Evolutionary conservation across 2,329 filamentous ascomycete species (phyloP), one percentile per base, ranked within the genome.

Genomic region (Colletotrichum sp.): DNA sequence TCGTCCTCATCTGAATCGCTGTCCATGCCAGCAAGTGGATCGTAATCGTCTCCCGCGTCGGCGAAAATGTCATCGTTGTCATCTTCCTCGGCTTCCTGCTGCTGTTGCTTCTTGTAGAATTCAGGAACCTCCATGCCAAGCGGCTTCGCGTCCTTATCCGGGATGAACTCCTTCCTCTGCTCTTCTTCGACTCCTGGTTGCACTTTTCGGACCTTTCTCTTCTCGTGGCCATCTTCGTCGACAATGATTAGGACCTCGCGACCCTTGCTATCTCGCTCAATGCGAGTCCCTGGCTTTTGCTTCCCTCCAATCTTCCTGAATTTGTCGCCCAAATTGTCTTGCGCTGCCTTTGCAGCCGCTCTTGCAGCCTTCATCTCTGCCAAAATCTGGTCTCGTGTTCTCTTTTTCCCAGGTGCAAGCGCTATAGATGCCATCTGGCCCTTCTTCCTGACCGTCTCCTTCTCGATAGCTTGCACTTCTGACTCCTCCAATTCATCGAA

Each of bases 111-210:
- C 65, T 81, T 83, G 78, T 90, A 91, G 47, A 88, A 85, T 66
- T 92, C 90, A 3, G 92, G 91, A 9, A 93, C 89, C 70, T 92
- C 90, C 91, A 93, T 93, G 0, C 91, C 92, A 1, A 93, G 83
- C 1, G 90, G 90, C 76, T 88, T 88, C 27, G 85, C 87, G 73
- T 89, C 84, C 74, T 90, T 89, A 74, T 90, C 87, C 5, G 88
- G 88, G 38, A 90, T 82, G 31, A 91, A 82, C 31, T 85, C 87
- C 34, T 81, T 82, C 61, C 82, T 76, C 75, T 84, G 84, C 62
- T 85, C 82, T 61, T 82, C 79, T 21, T 75, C 76, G 11, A 80
- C 81, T 47, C 80, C 82, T 3, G 83, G 82, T 64, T 86, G 86
- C 12, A 87, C 75, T 78, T 89, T 92, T 69, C 91, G 87, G 36